phyloP scores from a whole-genome alignment of 352 stramenopile species.

The Phytophthora foliorum region DNA sequence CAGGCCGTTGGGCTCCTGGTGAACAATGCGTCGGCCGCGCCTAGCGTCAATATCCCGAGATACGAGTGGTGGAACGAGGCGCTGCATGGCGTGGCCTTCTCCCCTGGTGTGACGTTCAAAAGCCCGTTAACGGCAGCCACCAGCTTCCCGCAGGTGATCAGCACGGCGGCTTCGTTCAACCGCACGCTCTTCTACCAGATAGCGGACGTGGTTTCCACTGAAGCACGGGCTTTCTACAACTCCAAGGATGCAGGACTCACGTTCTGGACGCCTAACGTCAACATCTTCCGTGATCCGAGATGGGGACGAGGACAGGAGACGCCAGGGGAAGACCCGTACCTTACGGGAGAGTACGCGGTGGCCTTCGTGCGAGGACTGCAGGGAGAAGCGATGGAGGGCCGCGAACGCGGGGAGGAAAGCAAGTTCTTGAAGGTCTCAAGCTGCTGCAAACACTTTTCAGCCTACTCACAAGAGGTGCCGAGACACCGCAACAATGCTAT shows the following conservation, averaged over 20 bases:
- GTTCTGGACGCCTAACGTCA: conserved; percentile 95
- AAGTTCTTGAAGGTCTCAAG: conserved; percentile 83
- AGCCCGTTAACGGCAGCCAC: conserved; percentile 75
- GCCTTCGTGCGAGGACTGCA: conserved; percentile 90
- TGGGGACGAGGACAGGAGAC: conserved; percentile 94
- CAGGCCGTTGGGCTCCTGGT: conserved; percentile 79
- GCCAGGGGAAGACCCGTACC: conserved; percentile 91
- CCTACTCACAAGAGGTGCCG: conserved; percentile 87
- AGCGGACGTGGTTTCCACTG: conserved; percentile 82
- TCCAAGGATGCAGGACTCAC: conserved; percentile 80
- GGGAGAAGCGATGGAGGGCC: conserved; percentile 54
- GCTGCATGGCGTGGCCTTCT: conserved; percentile 87
- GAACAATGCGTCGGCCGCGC: conserved; percentile 57
- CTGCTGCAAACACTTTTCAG: conserved; percentile 95
- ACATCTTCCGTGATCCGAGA: conserved; percentile 93
- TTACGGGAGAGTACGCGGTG: conserved; percentile 88
- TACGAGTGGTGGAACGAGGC: conserved; percentile 94
- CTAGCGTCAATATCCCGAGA: conserved; percentile 49
- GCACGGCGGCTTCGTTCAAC: conserved; percentile 88
- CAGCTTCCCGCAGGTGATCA: conserved; percentile 90
- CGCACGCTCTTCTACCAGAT: conserved; percentile 82
- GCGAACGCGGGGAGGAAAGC: not conserved
- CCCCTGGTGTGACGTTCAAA: conserved; percentile 69
- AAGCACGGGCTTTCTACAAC: conserved; percentile 89
- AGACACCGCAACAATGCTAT: conserved; percentile 91